Conservation (phyloP, 345 rosid species). For the Salix exigua region DNA sequence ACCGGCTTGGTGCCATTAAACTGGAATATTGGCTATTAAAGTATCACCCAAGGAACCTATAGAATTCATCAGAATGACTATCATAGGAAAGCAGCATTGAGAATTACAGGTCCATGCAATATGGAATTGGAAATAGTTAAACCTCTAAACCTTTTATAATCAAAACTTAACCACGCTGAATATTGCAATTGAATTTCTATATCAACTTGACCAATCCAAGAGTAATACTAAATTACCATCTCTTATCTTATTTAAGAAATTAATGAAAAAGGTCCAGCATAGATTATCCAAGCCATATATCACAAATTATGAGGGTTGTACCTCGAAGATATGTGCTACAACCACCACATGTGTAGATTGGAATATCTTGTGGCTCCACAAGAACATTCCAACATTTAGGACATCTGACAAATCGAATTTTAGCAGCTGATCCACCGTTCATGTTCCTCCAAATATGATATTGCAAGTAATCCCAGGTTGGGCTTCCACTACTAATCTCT, state of each 20-base stretch:
- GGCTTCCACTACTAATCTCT: neutral
- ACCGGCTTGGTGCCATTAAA: too few relatives aligned
- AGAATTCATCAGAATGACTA: too few relatives aligned
- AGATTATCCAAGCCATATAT: neutral
- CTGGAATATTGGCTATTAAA: neutral
- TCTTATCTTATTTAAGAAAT: neutral
- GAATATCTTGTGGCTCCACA: constrained; percentile 51
- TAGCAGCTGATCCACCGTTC: constrained; percentile 31
- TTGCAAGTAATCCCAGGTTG: neutral
- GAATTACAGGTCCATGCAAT: too few relatives aligned
- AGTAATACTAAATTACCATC: too few relatives aligned
- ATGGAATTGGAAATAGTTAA: too few relatives aligned
- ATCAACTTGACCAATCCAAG: too few relatives aligned
- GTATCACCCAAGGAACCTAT: neutral
- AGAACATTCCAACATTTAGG: constrained; percentile 62
- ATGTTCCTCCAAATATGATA: constrained; percentile 19
- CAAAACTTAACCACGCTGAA: too few relatives aligned
- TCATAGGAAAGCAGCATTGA: too few relatives aligned
- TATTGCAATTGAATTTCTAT: too few relatives aligned
- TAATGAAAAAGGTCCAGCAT: neutral
- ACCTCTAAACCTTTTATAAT: too few relatives aligned
- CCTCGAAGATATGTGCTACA: constrained; percentile 65
- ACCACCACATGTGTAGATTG: constrained; percentile 65
- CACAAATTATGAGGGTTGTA: constrained; percentile 5
- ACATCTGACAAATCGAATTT: constrained; percentile 61